Evolutionary conservation across 2,329 filamentous ascomycete species (phyloP).

Genomic region (Calonectria pauciramosa): DNA sequence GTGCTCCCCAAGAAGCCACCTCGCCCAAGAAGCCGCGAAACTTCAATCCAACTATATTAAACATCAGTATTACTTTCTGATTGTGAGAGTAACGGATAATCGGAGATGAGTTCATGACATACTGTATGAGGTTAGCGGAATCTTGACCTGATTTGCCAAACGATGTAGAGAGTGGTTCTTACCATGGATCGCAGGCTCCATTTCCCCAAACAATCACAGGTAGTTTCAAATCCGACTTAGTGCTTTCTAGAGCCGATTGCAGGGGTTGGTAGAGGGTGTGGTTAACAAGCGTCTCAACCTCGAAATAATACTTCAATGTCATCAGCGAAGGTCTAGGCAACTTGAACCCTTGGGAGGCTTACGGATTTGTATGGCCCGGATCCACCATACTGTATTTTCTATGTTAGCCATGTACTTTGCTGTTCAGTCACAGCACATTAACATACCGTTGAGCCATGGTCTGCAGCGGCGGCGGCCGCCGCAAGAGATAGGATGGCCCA

Average conservation of each 20-base stretch:
- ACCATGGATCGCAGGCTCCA: constrained; percentile 4
- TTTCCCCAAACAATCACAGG: constrained; percentile 2
- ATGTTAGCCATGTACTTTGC: neutral
- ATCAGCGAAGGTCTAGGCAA: neutral
- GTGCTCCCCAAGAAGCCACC: neutral
- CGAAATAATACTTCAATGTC: neutral
- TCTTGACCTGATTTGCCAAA: neutral
- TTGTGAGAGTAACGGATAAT: too few relatives aligned
- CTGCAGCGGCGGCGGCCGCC: neutral
- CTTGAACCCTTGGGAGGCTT: neutral
- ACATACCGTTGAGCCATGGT: neutral
- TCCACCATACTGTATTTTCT: neutral
- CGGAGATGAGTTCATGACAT: neutral
- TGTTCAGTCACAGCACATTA: too few relatives aligned
- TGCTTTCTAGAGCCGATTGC: neutral
- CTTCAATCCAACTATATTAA: neutral
- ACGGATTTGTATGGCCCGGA: constrained; percentile 1
- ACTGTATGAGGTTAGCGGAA: neutral
- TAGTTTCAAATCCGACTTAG: neutral
- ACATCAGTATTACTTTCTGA: neutral
- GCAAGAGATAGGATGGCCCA: neutral
- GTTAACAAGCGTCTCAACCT: neutral
- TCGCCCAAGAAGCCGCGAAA: neutral
- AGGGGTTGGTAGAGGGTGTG: neutral
- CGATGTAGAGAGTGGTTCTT: neutral